phyloP scores from a whole-genome alignment of 352 stramenopile genomes.

The Phytopythium montanum region DNA sequence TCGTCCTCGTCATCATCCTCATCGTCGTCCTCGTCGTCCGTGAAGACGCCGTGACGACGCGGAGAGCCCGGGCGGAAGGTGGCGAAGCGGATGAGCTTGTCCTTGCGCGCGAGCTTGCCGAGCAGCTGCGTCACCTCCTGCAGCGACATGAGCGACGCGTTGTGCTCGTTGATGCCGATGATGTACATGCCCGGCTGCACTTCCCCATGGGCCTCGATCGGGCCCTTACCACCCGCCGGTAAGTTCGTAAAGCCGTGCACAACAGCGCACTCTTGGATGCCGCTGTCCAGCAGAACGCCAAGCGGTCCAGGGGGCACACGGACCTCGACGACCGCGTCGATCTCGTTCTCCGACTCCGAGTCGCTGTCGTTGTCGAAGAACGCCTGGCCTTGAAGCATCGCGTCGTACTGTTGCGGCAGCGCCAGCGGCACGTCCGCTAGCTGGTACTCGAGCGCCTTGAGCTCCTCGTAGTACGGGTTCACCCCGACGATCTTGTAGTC shows the following conservation, averaged over 20 bases:
- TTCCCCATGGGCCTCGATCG: slow-evolving; percentile 58
- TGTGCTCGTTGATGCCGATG: slow-evolving; percentile 85
- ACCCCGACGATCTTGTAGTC: slow-evolving; percentile 80
- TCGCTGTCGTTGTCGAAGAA: slow-evolving; percentile 85
- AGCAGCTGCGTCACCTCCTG: slow-evolving; percentile 66
- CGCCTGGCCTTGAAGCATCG: slow-evolving; percentile 63
- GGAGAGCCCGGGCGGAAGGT: slow-evolving; percentile 57
- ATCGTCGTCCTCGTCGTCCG: slow-evolving; percentile 10
- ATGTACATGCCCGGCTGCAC: slow-evolving; percentile 83
- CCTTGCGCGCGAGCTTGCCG: slow-evolving; percentile 67
- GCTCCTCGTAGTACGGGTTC: slow-evolving; percentile 71
- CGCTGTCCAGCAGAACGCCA: slow-evolving; percentile 71
- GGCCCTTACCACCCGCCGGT: slow-evolving; percentile 47
- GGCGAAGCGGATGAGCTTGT: slow-evolving; percentile 80
- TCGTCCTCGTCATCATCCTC: slow-evolving; percentile 38
- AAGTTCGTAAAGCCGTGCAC: slow-evolving; percentile 80
- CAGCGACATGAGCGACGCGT: slow-evolving; percentile 80
- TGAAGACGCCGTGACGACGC: slow-evolving; percentile 25
- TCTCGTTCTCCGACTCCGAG: slow-evolving; percentile 74
- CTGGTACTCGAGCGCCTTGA: slow-evolving; percentile 68
- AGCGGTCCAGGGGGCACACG: slow-evolving; percentile 66
- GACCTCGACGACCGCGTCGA: slow-evolving; percentile 75
- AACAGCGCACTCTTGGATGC: slow-evolving; percentile 74
- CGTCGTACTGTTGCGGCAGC: slow-evolving; percentile 41
- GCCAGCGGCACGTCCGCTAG: slow-evolving; percentile 60